phyloP scores from a whole-genome alignment of 176 grass and related monocot genomes.

The Oryza glumipatula region DNA sequence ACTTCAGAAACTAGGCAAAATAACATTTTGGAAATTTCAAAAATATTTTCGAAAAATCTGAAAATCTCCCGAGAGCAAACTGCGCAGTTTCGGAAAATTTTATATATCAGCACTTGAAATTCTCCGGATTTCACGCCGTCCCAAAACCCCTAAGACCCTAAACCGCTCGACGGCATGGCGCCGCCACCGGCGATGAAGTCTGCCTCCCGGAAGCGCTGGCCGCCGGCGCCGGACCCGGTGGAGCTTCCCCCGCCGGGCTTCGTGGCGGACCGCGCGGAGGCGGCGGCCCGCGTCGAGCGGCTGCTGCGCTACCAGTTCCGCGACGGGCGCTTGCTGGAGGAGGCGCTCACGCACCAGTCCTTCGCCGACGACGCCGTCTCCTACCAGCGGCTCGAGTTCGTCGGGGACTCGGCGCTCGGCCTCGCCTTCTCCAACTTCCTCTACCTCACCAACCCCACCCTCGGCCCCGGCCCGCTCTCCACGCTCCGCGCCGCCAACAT shows the following conservation, averaged over 20 bases:
- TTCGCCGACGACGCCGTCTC: conserved; percentile 17
- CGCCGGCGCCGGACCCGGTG: not conserved
- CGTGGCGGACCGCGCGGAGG: conserved; percentile 34
- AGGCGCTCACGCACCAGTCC: conserved; percentile 83
- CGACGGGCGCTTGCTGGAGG: conserved; percentile 55
- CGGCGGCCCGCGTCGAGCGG: conserved; percentile 42
- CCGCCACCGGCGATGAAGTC: not conserved
- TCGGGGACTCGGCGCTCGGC: conserved; percentile 69
- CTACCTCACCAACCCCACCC: conserved; percentile 52
- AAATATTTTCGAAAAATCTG: too few species aligned
- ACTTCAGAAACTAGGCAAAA: too few species aligned
- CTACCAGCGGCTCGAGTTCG: conserved; percentile 84
- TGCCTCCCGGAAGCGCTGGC: conserved; percentile 27
- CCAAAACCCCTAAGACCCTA: not conserved
- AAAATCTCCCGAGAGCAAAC: too few species aligned
- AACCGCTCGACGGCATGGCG: not conserved
- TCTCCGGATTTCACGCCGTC: not conserved
- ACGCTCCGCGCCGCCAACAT: conserved; percentile 69
- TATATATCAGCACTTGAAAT: not conserved
- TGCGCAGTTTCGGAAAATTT: too few species aligned
- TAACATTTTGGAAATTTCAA: too few species aligned
- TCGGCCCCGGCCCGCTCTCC: conserved; percentile 59
- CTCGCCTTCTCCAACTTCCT: conserved; percentile 66
- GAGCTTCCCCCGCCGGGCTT: conserved; percentile 26
- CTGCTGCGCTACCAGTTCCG: conserved; percentile 64